A percentile compares a stretch with the other conserved stretches of the same genome.
phyloP scores from a whole-genome alignment of 108 stramenopile species.

The Cyclotella sp. region DNA sequence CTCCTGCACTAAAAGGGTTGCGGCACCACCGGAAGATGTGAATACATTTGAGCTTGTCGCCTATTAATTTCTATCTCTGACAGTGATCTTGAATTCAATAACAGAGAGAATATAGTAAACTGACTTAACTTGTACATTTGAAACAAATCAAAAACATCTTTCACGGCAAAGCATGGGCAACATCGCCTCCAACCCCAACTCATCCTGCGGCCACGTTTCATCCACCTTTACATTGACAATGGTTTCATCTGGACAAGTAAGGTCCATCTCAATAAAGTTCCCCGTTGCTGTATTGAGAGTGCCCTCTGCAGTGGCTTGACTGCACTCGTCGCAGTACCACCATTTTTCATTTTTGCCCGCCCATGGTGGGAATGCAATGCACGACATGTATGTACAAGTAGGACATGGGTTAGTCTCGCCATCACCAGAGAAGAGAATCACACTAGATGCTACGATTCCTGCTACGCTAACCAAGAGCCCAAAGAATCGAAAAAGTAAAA shows the following conservation, averaged over 20 bases:
- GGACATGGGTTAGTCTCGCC: constrained; percentile 80
- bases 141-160: constrained; percentile 25
- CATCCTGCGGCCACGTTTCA: constrained; percentile 42
- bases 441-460: constrained; percentile 59
- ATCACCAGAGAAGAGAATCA: constrained; percentile 70
- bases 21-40: too few species aligned
- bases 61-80: too few species aligned
- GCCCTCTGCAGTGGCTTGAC: constrained; percentile 73
- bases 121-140: not conserved
- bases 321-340: constrained; percentile 94
- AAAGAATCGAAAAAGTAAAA: constrained; percentile 67
- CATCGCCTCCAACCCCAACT: constrained; percentile 41
- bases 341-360: constrained; percentile 66
- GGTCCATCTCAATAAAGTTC: constrained; percentile 57
- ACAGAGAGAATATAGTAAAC: not conserved
- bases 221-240: constrained; percentile 42
- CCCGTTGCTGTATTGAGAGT: constrained; percentile 57
- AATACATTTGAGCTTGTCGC: too few species aligned
- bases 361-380: constrained; percentile 89
- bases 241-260: constrained; percentile 74
- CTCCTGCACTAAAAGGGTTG: too few species aligned
- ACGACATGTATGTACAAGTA: constrained; percentile 72
- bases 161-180: constrained; percentile 49
- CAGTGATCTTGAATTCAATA: too few species aligned
- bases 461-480: constrained; percentile 70